Base-by-base conservation (phyloP, 768 basidiomycete genomes). In the Baorangia bicolor region DNA sequence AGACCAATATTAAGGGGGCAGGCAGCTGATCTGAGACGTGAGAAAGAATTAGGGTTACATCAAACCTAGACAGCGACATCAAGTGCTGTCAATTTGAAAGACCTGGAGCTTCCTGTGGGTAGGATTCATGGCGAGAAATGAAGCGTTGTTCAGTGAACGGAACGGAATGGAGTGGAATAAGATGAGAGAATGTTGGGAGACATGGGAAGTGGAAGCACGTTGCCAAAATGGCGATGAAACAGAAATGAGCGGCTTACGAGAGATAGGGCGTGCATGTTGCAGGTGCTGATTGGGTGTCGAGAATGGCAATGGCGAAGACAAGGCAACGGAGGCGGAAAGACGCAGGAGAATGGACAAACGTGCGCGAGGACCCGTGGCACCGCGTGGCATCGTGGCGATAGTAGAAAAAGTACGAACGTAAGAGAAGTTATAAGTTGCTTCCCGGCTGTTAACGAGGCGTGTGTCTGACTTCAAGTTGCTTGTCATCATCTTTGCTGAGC, bases 281-380 rank as follows among this genome's bases (percentile, higher is more conserved):
- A 21, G 52, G 49, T 44, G 59, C 50, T 60, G 64, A 66, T 64
- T 71, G 69, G 53, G 35, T 46, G 51, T 59, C 20, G 47, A 45
- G 60, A 43, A 55, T 39, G 52, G 60, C 52, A 45, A 55, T 51
- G 34, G 53, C 41, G 48, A 44, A 40, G 31, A 30, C 43, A 53
- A 52, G 45, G 55, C 47, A 42, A 62, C 56, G 44, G 27, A 54
- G 21, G 38, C 30, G 31, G 47, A 51, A 41, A 49, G 40, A 49
- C 13, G 41, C 43, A 39, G 50, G 43, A 51, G 60, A 49, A n/a
- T n/a, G 60, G 59, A 65, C 70, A 65, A 73, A 71, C 70, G 70
- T 71, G 70, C 71, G 71, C 68, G 16, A 51, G 58, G 71, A 71
- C 70, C 71, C 70, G 42, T 68, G 71, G 47, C 71, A 71, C 71